Base-by-base conservation (phyloP, 2,329 filamentous ascomycete species). In the Fusarium piperis region DNA sequence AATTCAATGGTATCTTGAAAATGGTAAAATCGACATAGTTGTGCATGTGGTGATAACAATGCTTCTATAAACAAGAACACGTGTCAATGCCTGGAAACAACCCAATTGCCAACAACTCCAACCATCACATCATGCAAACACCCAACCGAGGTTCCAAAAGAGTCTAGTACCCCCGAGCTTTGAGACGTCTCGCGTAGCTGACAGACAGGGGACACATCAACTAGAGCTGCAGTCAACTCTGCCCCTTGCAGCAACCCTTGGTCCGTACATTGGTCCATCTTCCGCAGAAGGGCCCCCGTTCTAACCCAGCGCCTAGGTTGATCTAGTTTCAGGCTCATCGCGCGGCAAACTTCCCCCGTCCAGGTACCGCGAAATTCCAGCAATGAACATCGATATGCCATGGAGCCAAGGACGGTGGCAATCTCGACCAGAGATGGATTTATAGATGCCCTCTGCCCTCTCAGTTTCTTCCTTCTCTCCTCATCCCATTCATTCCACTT, bases 401-500 rank as follows among this genome's bases (percentile, higher is more conserved):
- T 35, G 48, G 55, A 32, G 44, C 41, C 68, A 57, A 44, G 68
- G 67, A 30, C 33, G 44, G 23, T 52, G 26, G 35, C 33, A 53
- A 56, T 56, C 44, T 48, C 52, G n/a, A 41, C 35, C 35, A n/a
- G 23, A 23, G 30, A 56, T 59, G 30, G 38, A 65, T 68, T 65
- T 65, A 73, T 73, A 71, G 41, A 59, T 48, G 48, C 6, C 13
- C 4, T 51, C 48, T 61, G 41, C n/a, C 57, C 16, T 20, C 8
- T 39, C 1, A 28, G 39, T 9, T 52, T 56, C 26, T 18, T 30
- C 39, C 20, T 51, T 61, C 41, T 9, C 52, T 76, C 63, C 35
- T 36, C 56, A 76, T 76, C 71, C 74, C 70, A 76, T 76, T 76
- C 74, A 23, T 64, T 76, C 71, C 57, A 68, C 60, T 55, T 64